Evolutionary conservation across 371 early-diverging fungal genomes (phyloP).

Genomic region (Apophysomyces trapeziformis): DNA sequence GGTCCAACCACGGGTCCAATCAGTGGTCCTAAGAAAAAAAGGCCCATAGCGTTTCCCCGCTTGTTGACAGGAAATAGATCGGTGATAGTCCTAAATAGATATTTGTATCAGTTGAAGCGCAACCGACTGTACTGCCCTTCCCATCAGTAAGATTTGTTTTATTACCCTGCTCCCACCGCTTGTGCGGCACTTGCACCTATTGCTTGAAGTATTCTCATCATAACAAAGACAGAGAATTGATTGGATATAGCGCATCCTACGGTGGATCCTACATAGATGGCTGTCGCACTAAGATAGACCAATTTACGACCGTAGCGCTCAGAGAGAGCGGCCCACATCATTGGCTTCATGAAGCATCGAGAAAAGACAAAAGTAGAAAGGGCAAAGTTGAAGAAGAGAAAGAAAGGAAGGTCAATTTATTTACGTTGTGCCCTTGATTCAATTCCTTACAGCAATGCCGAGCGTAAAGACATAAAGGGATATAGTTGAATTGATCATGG

Average conservation of each 20-base stretch:
- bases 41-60: conserved; percentile 63
- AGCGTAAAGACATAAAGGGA: conserved; percentile 47
- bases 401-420: no score
- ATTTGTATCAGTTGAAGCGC: neutral
- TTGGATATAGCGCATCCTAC: conserved; percentile 68
- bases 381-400: neutral
- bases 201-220: conserved; percentile 70
- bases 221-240: conserved; percentile 57
- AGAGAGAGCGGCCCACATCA: conserved; percentile 75
- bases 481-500: conserved; percentile 47
- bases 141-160: neutral
- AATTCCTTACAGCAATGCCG: conserved; percentile 42
- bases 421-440: neutral
- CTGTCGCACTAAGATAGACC: conserved; percentile 63
- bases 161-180: conserved; percentile 74
- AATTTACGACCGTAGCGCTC: conserved; percentile 69
- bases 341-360: conserved; percentile 32
- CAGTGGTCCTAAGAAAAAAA: conserved; percentile 62
- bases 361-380: neutral
- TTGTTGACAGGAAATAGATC: conserved; percentile 37
- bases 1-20: conserved; percentile 61
- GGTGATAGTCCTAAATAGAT: conserved; percentile 34
- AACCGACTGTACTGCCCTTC: neutral
- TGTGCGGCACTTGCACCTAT: conserved; percentile 74
- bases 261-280: conserved; percentile 61